These are phyloP conservation scores for Stephanodiscus triporus DNA, from an alignment of 108 stramenopile species.

Conservation along the genomic window DNA sequence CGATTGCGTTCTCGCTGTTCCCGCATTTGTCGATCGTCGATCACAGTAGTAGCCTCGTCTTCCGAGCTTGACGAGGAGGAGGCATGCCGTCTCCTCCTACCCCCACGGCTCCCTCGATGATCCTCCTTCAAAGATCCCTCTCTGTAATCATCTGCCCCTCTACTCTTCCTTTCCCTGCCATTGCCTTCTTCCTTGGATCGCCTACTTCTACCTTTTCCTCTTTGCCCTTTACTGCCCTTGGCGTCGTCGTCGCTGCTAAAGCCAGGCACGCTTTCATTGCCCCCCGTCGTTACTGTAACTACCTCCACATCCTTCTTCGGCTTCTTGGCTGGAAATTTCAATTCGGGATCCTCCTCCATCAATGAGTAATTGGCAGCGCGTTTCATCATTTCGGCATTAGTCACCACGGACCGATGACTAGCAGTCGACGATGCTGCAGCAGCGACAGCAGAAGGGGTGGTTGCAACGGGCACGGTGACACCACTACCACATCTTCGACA, in stretches of 20 bases:
- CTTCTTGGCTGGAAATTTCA: conserved; percentile 8
- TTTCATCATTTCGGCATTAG: conserved; percentile 48
- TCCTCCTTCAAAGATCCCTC: conserved; percentile 3
- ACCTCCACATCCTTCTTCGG: background rate
- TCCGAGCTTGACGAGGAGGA: conserved; percentile 35
- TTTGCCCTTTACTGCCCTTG: conserved; percentile 25
- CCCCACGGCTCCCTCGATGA: conserved; percentile 5
- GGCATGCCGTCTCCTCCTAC: conserved; percentile 25
- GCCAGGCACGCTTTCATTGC: conserved; percentile 22
- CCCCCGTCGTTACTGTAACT: background rate
- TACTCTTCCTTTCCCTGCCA: conserved; percentile 12
- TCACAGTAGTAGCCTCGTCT: background rate
- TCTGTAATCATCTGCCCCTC: conserved; percentile 6
- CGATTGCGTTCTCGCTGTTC: conserved; percentile 37
- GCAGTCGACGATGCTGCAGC: background rate
- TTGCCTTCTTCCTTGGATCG: conserved; percentile 8
- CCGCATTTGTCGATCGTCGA: conserved; percentile 32
- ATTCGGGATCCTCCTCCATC: conserved; percentile 40
- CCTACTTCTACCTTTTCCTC: conserved; percentile 1
- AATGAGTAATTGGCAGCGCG: conserved; percentile 39
- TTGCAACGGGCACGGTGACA: background rate
- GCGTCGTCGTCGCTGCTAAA: conserved; percentile 32
- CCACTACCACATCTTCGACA: conserved; percentile 30
- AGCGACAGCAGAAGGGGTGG: background rate
- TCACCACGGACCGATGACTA: background rate